Base-by-base conservation (phyloP, 2,329 filamentous ascomycete genomes). In the Anisogramma anomala region DNA sequence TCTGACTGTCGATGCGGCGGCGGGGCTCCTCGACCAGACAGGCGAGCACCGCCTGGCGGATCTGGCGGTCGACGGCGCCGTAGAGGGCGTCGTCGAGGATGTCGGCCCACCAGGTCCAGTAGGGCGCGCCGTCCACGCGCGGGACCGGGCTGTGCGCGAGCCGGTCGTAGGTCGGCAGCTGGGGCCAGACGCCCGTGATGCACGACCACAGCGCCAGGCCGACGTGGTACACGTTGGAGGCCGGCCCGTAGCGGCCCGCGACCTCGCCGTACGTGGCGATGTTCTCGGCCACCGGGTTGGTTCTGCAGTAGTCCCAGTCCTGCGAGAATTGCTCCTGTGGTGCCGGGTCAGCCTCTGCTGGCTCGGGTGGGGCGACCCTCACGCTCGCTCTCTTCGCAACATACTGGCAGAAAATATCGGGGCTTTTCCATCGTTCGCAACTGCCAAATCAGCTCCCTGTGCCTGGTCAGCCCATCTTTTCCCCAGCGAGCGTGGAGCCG, bases 11-110 rank as follows among this genome's bases (percentile, higher is more conserved):
- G 1, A 22, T 26, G 19, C 26, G 22, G 14, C 25, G 22, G 8
- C 11, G 31, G 27, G 19, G 33, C 15, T 17, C 38, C 17, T 20
- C 38, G 15, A 15, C 31, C 22, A 15, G 9, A 9, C 18, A n/a
- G 58, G 58, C 33, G 9, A 28, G 10, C 6, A 17, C 20, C 13
- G 25, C n/a, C n/a, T 27, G 25, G 4, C 25, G 25, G n/a, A 27
- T 4, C 9, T 27, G 10, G 10, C 4, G 25, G n/a, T 27, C 25
- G 25, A 27, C 25, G n/a, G 3, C n/a, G 25, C 25, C 25, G n/a
- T 27, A 22, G 6, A 9, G 6, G 20, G 15, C 13, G 20, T 33
- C 32, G n/a, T 18, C 17, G n/a, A 33, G 30, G 13, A 32, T 32
- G 3, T 32, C 17, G 10, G 17, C 14, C 11, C n/a, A 32, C n/a